Base-by-base conservation (phyloP, 352 stramenopile species). In the Blastocystis sp. region DNA sequence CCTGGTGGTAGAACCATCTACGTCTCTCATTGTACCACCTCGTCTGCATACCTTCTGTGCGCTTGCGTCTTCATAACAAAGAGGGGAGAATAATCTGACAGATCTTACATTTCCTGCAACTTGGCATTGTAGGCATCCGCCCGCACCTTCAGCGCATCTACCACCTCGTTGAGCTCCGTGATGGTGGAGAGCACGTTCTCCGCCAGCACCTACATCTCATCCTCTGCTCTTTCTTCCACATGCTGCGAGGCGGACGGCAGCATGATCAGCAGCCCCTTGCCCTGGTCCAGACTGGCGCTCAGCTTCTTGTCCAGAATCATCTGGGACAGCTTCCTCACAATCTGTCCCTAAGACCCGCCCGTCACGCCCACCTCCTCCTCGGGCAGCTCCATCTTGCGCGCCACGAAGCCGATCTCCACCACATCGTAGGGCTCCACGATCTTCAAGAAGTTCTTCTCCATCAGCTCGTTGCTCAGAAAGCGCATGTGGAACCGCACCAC, bases 261-360 rank as follows among this genome's bases (percentile, higher is more conserved):
- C 67, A 99, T 94, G 67, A 99, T 96, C n/a, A 99, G 92, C 89
- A 98, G 95, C 41, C 97, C 97, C 90, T 97, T 97, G 76, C 96
- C 96, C 91, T 99, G 96, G 92, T 99, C 96, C 88, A 99, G 91
- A 89, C 98, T 99, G 62, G 96, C 97, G 78, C 95, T 93, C 90
- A 99, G 96, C 90, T 98, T 98, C 89, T 96, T 95, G 92, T 99
- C 97, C 88, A 99, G 90, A 89, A 99, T 99, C 97, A 99, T 99
- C 91, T 99, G 96, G 77, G 94, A 98, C 38, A 99, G 92, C 91
- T 98, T 99, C 64, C 91, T 91, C 88, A 95, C 92, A 62, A 95
- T 91, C 0, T 91, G 70, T 9, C 64, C 34, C 45, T 59, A 1
- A 78, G 3, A 9, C 76, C 1, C 10, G 14, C 34, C 41, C 69